A percentile compares a stretch with the other conserved stretches of the same genome.
Evolutionary conservation across 2,329 filamentous ascomycete species (phyloP).

Genomic region (Stagonosporopsis rhizophila): DNA sequence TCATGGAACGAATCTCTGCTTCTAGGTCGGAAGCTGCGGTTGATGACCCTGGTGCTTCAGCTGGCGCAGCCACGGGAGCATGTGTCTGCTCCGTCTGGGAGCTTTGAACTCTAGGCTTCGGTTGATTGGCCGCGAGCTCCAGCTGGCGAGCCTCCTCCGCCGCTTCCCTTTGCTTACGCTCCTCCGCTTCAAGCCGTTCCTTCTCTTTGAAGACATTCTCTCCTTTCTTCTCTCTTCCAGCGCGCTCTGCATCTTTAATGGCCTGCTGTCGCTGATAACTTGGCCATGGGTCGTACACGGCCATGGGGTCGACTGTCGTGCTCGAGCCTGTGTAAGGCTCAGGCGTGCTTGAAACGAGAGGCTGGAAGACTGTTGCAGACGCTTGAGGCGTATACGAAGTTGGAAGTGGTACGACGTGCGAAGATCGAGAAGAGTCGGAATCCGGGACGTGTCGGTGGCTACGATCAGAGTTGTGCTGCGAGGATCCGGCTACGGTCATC

Average conservation of each 20-base stretch:
- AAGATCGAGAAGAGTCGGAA: conserved; percentile 26
- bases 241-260: conserved; percentile 43
- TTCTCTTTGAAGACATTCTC: conserved; percentile 39
- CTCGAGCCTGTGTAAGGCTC: conserved; percentile 32
- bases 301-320: conserved; percentile 60
- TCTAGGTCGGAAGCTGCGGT: conserved; percentile 49
- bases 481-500: conserved; percentile 19
- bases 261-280: conserved; percentile 55
- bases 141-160: conserved; percentile 25
- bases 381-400: conserved; percentile 26
- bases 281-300: conserved; percentile 62
- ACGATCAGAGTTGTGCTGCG: conserved; percentile 34
- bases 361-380: conserved; percentile 24
- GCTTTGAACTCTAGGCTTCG: conserved; percentile 29
- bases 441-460: conserved; percentile 30
- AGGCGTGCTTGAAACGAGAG: conserved; percentile 25
- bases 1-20: conserved; percentile 61
- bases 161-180: conserved; percentile 30
- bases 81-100: conserved; percentile 33
- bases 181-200: conserved; percentile 35
- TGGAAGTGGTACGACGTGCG: conserved; percentile 22
- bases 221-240: conserved; percentile 43
- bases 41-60: conserved; percentile 10
- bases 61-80: neutral
- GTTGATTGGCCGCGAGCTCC: conserved; percentile 24